Evolutionary conservation across 2,329 filamentous ascomycete species (phyloP), one percentile per base, ranked within the genome.

Genomic region (Colletotrichum sp.): DNA sequence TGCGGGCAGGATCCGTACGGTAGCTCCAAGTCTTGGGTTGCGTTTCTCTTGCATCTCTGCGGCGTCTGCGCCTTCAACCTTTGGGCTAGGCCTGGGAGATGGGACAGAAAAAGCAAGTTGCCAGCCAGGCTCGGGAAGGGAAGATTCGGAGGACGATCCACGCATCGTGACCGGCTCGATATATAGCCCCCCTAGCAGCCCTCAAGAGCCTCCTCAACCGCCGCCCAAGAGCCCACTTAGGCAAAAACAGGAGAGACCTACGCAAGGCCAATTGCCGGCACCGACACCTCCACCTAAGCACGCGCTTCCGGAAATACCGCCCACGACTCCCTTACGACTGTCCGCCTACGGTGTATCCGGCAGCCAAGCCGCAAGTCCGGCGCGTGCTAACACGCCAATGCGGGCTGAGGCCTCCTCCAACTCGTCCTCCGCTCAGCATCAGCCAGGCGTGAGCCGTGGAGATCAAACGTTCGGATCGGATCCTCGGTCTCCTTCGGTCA

Each of bases 81-180:
- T 18, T 69, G 52, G 16, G 55, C 39, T 69, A 34, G 66, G 62
- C 55, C 73, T 34, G 56, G 55, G 10, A n/a, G 43, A 48, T 48
- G 43, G 43, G 43, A 22, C 43, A 48, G 43, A 65, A 71, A 56
- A 75, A 68, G 60, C 56, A 68, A 73, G 73, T 55, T 36, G 55
- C 43, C 64, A 73, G 73, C 55, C 73, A 75, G 74, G 71, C 74
- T 75, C 71, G 28, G n/a, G n/a, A n/a, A n/a, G n/a, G 36, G 16
- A 66, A 8, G 25, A 25, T 36, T 39, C 22, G 27, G 36, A 10
- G 1, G 22, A 28, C 43, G 25, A 15, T 36, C 28, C 62, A 9
- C 18, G 15, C 30, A 64, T 64, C 12, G 22, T 22, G 27, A 48
- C n/a, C 43, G n/a, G 43, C 43, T 48, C 43, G 43, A 48, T 48